Percentiles rank a stretch among this genome's conserved stretches.
phyloP scores from a whole-genome alignment of 2,329 filamentous ascomycete species.

The Xylariales sp. region DNA sequence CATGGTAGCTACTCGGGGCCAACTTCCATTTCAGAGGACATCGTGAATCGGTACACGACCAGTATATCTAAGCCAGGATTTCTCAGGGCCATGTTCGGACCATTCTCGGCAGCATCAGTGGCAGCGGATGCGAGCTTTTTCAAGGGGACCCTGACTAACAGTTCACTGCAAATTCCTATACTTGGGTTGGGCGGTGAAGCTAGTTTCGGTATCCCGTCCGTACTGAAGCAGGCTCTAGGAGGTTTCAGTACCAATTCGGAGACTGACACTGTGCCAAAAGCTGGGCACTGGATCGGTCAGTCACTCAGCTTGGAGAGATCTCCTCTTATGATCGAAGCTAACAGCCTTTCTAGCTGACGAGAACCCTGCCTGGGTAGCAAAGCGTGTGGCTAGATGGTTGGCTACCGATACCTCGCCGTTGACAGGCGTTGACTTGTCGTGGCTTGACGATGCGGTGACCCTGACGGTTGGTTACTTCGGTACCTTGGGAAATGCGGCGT shows the following conservation, averaged over 20 bases:
- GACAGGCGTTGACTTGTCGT: slow-evolving; percentile 14
- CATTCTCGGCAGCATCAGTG: slow-evolving; percentile 28
- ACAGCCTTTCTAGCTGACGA: slow-evolving; percentile 16
- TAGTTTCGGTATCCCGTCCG: slow-evolving; percentile 17
- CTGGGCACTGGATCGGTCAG: slow-evolving; percentile 33
- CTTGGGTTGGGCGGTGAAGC: slow-evolving; percentile 32
- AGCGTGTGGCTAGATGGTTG: slow-evolving; percentile 17
- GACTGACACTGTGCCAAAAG: slow-evolving; percentile 29
- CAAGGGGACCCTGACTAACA: slow-evolving; percentile 20
- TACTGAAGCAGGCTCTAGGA: slow-evolving; percentile 9
- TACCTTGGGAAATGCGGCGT: slow-evolving; percentile 15
- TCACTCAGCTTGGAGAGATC: slow-evolving; percentile 4
- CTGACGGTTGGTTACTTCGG: slow-evolving; percentile 19
- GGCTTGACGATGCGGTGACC: slow-evolving; percentile 17
- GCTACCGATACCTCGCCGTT: slow-evolving; percentile 15
- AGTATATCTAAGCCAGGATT: slow-evolving; percentile 40
- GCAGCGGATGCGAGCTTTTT: slow-evolving; percentile 33
- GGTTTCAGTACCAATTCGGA: slow-evolving; percentile 21
- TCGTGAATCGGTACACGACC: slow-evolving; percentile 32
- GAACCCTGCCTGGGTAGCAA: slow-evolving; percentile 20
- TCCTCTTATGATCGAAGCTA: neutral
- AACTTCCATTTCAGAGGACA: slow-evolving; percentile 31
- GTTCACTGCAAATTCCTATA: slow-evolving; percentile 23
- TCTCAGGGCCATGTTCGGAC: slow-evolving; percentile 32
- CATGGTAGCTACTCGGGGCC: slow-evolving; percentile 37